These are phyloP conservation scores for Starmerella vaccinii DNA, from an alignment of 805 yeast species.

Conservation along the genomic window DNA sequence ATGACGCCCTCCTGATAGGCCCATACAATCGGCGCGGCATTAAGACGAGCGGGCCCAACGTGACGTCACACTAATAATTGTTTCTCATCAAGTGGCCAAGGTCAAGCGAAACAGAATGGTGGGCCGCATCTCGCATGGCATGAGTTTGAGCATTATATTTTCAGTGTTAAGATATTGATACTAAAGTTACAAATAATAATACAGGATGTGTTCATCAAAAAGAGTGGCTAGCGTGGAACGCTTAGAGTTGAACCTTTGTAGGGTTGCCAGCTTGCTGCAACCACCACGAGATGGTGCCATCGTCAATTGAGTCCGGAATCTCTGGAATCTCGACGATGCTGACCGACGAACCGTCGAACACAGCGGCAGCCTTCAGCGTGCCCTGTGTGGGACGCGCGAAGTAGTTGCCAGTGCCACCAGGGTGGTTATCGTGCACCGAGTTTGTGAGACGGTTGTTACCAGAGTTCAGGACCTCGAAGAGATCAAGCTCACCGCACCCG, in stretches of 20 bases:
- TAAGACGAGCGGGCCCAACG: too few relatives aligned
- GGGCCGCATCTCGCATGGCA: too few relatives aligned
- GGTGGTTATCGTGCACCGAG: slow-evolving; percentile 79
- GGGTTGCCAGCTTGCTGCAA: slow-evolving; percentile 37
- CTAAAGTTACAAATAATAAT: background rate
- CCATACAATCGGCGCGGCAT: too few relatives aligned
- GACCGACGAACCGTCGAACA: slow-evolving; percentile 47
- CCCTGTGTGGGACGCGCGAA: slow-evolving; percentile 71
- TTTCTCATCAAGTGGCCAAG: too few relatives aligned
- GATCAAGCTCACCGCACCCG: slow-evolving; percentile 96
- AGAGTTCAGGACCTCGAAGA: slow-evolving; percentile 73
- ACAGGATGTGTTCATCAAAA: background rate
- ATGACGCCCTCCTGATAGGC: too few relatives aligned
- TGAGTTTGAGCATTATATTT: background rate
- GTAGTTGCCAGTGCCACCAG: slow-evolving; percentile 73
- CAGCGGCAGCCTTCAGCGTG: slow-evolving; percentile 80
- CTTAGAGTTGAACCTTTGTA: slow-evolving; percentile 26
- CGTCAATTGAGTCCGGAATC: slow-evolving; percentile 46
- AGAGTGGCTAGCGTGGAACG: background rate
- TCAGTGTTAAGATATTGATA: background rate
- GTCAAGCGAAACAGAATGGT: too few relatives aligned
- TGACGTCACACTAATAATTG: too few relatives aligned
- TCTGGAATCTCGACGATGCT: slow-evolving; percentile 53
- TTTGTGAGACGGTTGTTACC: slow-evolving; percentile 63
- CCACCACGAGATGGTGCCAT: slow-evolving; percentile 41